These are phyloP conservation scores for Sphaerulina vaccinii DNA, from an alignment of 2,329 filamentous ascomycete genomes.

Conservation along the genomic window DNA sequence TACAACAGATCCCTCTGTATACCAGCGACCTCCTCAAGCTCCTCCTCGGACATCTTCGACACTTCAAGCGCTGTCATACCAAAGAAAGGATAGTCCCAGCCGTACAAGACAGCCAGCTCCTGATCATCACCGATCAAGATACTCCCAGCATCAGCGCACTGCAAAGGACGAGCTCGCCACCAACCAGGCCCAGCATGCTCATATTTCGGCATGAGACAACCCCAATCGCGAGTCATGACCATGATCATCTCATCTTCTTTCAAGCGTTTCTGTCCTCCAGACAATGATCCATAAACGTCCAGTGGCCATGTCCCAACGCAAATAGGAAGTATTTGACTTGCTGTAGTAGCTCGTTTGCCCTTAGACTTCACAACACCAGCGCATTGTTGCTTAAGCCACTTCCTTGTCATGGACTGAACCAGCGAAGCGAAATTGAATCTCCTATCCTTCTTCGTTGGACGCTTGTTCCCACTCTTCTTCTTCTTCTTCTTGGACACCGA, in stretches of 20 bases:
- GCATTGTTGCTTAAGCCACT: slow-evolving; percentile 8
- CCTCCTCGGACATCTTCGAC: background rate
- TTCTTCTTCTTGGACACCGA: background rate
- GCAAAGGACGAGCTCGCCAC: slow-evolving; percentile 12
- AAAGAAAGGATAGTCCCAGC: slow-evolving; percentile 1
- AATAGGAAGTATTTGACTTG: background rate
- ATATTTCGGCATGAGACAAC: slow-evolving; percentile 7
- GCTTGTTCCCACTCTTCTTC: background rate
- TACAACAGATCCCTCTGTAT: slow-evolving; percentile 3
- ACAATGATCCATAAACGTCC: slow-evolving; percentile 4
- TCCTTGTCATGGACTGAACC: slow-evolving; percentile 1
- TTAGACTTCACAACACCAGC: background rate
- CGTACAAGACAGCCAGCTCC: slow-evolving; percentile 8
- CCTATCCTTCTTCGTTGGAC: background rate
- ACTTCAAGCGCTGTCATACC: background rate
- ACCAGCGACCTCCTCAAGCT: slow-evolving; percentile 4
- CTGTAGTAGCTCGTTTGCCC: background rate
- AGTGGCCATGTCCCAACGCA: background rate
- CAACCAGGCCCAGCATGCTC: slow-evolving; percentile 10
- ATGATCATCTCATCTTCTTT: slow-evolving; percentile 6
- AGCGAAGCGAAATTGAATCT: slow-evolving; percentile 11
- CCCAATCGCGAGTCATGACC: slow-evolving; percentile 11
- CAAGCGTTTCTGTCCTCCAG: background rate
- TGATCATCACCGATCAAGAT: slow-evolving; percentile 4
- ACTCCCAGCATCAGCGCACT: slow-evolving; percentile 11